Evolutionary conservation across 768 basidiomycete genomes (phyloP), one percentile per base, ranked within the genome.

Genomic region (Tylopilus plumbeoviolaceoides): DNA sequence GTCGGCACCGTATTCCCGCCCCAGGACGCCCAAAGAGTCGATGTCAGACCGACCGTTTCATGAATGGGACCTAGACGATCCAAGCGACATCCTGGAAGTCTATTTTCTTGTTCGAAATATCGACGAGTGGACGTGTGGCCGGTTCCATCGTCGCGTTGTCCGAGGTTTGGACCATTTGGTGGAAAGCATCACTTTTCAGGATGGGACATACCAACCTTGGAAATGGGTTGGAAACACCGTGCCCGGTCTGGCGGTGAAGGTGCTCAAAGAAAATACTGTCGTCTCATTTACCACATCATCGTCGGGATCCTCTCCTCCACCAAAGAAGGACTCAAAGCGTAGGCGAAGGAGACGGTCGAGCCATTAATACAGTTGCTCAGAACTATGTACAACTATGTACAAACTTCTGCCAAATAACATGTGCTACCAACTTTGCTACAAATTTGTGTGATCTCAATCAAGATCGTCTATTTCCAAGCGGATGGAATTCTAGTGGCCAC

Each of bases 401-500:
- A 44, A 38, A 51, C 25, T 18, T 15, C 20, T 39, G 50, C 33
- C 9, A 35, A 17, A 7, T 17, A 33, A 33, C 14, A 6, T 41
- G 52, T 31, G 5, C 23, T 44, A 47, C 30, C 33, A 15, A n/a
- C 47, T 23, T 38, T 64, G 39, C 20, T 64, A 51, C 45, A 40
- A 48, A 60, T 66, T 21, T 63, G 59, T 10, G 4, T 23, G 35
- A 38, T 31, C 28, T 44, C 7, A 21, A 23, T 44, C 30, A 31
- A 25, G 27, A 39, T 57, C 38, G 12, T 64, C 53, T 67, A 78
- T 62, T 78, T 82, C 92, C 93, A 95, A 59, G 81, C 83, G 3
- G 89, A 88, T 39, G 90, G 89, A 35, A 93, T 84, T 64, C 80
- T 81, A 50, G 76, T 73, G 28, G 89, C 78, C 9, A 81, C 80